Evolutionary conservation across 495 filamentous ascomycete species (phyloP).

Genomic region (Podospora pseudopauciseta): DNA sequence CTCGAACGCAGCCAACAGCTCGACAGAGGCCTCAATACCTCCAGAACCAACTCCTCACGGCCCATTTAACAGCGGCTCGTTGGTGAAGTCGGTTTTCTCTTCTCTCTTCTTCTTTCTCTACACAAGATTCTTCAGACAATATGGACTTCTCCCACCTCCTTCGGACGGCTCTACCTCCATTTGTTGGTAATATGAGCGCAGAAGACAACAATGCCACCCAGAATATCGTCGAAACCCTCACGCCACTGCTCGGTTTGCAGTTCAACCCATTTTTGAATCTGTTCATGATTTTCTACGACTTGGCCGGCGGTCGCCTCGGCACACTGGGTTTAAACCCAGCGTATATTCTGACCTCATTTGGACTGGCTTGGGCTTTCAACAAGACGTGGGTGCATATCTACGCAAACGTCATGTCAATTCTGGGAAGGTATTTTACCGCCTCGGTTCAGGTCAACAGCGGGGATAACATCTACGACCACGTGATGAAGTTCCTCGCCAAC

Average conservation of each 20-base stretch:
- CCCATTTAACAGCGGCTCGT: not conserved
- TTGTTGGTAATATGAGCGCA: slow-evolving; percentile 23
- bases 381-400: slow-evolving; percentile 34
- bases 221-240: slow-evolving; percentile 28
- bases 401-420: slow-evolving; percentile 21
- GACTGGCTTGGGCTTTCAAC: slow-evolving; percentile 39
- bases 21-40: not conserved
- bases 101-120: not conserved
- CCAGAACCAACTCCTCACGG: not conserved
- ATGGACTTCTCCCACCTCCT: slow-evolving; percentile 30
- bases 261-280: slow-evolving; percentile 30
- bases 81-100: not conserved
- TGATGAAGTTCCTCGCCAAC: slow-evolving; percentile 58
- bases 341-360: slow-evolving; percentile 33
- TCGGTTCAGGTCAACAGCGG: slow-evolving; percentile 52
- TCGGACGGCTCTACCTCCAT: slow-evolving; percentile 22
- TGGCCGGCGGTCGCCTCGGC: slow-evolving; percentile 32
- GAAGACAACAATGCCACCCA: slow-evolving; percentile 14
- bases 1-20: not conserved
- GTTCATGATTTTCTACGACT: slow-evolving; percentile 30
- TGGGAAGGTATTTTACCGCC: slow-evolving; percentile 50
- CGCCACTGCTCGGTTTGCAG: slow-evolving; percentile 30
- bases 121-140: not conserved
- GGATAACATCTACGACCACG: slow-evolving; percentile 58
- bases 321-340: slow-evolving; percentile 40